Conservation (phyloP, 441 rosid genomes). For the Eutrema salsugineum region DNA sequence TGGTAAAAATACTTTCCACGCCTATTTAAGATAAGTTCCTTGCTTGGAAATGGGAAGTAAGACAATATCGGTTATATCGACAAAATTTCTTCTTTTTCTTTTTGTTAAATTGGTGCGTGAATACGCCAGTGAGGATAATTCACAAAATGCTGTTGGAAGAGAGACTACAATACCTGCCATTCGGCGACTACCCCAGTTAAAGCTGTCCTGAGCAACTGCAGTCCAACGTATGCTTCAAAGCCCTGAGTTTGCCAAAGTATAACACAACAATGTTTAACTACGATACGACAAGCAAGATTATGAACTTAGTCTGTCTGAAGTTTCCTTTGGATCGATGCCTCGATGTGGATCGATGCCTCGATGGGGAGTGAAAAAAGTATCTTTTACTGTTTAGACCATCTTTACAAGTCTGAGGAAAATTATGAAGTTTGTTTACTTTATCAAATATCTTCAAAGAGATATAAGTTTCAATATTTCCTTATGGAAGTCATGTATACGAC, state of each 20-base stretch:
- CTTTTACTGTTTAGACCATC: slow-evolving; percentile 6
- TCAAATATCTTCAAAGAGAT: background rate
- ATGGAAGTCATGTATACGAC: background rate
- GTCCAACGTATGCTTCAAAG: slow-evolving; percentile 91
- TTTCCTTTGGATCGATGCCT: background rate
- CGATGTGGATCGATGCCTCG: too few relatives aligned
- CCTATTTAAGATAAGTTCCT: background rate
- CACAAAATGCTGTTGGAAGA: background rate
- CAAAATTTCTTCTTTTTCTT: background rate
- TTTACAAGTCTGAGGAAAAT: background rate
- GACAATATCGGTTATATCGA: background rate
- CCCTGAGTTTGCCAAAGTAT: slow-evolving; percentile 44
- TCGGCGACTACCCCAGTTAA: slow-evolving; percentile 69
- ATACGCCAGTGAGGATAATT: background rate
- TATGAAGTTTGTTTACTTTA: background rate
- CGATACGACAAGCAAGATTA: background rate
- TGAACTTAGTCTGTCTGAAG: background rate
- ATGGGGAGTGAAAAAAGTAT: background rate
- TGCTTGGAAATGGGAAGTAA: background rate
- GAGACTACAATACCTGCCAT: slow-evolving; percentile 68
- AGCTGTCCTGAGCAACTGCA: slow-evolving; percentile 79
- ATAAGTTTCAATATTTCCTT: background rate
- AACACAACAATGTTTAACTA: background rate
- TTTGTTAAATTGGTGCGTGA: background rate
- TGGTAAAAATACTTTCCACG: background rate